A percentile compares a stretch with the other conserved stretches of the same genome.
Evolutionary conservation across 345 rosid species (phyloP).

Genomic region (Euphorbia lathyris): DNA sequence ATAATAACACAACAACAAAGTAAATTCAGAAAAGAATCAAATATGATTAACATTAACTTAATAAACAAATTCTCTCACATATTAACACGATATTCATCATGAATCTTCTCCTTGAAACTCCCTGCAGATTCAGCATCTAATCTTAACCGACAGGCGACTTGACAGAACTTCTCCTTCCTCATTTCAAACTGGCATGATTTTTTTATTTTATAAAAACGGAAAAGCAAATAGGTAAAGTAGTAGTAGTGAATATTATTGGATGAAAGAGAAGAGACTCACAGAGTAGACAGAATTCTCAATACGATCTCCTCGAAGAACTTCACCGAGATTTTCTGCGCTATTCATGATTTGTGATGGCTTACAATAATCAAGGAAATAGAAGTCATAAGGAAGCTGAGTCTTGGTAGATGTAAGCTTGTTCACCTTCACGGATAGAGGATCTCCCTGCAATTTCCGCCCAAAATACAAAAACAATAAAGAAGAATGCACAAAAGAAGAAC

Average conservation of each 20-base stretch:
- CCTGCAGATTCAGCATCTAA: conserved; percentile 68
- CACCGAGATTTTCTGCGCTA: conserved; percentile 84
- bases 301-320: conserved; percentile 93
- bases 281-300: conserved; percentile 88
- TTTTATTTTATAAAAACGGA: conserved; percentile 6
- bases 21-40: conserved; percentile 1
- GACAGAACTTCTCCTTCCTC: conserved; percentile 77
- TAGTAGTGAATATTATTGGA: background rate
- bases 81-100: conserved; percentile 89
- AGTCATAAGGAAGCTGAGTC: conserved; percentile 95
- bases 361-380: conserved; percentile 74
- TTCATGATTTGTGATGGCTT: conserved; percentile 65
- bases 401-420: conserved; percentile 93
- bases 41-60: background rate
- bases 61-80: conserved; percentile 49
- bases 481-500: background rate
- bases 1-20: background rate
- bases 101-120: conserved; percentile 87
- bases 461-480: background rate
- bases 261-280: conserved; percentile 40
- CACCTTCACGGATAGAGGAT: conserved; percentile 69
- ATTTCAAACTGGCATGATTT: conserved; percentile 63
- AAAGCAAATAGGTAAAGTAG: no score
- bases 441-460: conserved; percentile 34
- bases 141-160: conserved; percentile 54